These are phyloP conservation scores for Balakata baccata DNA, from an alignment of 345 rosid genomes.

Conservation along the genomic window DNA sequence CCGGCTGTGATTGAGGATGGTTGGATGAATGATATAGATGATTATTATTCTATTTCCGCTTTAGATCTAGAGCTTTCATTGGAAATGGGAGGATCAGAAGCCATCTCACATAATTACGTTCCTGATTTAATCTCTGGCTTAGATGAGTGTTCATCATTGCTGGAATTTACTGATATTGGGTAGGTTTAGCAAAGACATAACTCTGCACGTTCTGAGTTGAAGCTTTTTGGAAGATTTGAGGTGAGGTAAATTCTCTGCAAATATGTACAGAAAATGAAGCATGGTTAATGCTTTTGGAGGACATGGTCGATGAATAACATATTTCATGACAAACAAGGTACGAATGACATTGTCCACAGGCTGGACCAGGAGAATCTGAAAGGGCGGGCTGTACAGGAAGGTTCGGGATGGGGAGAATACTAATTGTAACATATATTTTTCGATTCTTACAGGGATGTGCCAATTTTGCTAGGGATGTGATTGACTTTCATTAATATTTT, in stretches of 20 bases:
- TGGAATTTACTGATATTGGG: constrained; percentile 63
- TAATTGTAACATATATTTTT: constrained; percentile 15
- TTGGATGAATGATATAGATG: constrained; percentile 23
- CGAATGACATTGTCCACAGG: not conserved
- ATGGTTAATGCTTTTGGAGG: not conserved
- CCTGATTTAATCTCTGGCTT: constrained; percentile 56
- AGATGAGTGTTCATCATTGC: constrained; percentile 53
- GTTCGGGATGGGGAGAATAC: not conserved
- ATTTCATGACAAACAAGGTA: not conserved
- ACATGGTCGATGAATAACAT: not conserved
- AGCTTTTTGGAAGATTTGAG: not conserved
- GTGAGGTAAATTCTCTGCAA: not conserved
- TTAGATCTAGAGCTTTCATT: constrained; percentile 31
- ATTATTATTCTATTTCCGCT: constrained; percentile 1
- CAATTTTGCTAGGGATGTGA: constrained; percentile 11
- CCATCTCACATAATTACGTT: constrained; percentile 28
- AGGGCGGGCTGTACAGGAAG: not conserved
- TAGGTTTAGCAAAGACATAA: constrained; percentile 27
- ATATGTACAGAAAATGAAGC: not conserved
- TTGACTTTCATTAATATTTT: not conserved
- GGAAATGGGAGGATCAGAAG: constrained; percentile 34
- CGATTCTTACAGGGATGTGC: constrained; percentile 17
- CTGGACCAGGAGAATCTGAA: not conserved
- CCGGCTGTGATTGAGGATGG: constrained; percentile 23
- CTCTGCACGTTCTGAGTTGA: not conserved